A percentile compares a stretch with the other conserved stretches of the same genome.
These are phyloP conservation scores for Colletotrichum sp. DNA, from an alignment of 2,329 filamentous ascomycete species.

Conservation along the genomic window DNA sequence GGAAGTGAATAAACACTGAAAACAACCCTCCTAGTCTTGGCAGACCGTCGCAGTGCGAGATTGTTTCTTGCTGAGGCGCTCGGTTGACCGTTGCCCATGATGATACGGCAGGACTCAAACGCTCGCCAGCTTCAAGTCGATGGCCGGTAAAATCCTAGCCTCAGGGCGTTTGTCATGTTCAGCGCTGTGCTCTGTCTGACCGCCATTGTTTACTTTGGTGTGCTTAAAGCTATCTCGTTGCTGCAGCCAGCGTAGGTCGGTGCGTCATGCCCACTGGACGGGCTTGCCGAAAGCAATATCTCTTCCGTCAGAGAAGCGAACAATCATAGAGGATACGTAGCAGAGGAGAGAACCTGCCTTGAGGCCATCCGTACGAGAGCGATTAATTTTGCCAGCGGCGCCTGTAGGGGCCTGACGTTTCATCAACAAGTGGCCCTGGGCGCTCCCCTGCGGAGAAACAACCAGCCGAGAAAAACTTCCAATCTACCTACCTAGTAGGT, in stretches of 20 bases:
- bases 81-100: conserved; percentile 7
- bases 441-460: background rate
- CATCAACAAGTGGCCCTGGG: background rate
- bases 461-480: background rate
- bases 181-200: background rate
- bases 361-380: background rate
- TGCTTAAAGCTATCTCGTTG: background rate
- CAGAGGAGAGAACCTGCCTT: background rate
- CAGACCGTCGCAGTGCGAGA: background rate
- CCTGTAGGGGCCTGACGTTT: background rate
- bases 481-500: background rate
- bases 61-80: background rate
- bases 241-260: background rate
- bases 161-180: too few relatives aligned
- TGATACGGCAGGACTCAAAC: background rate
- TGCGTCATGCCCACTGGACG: background rate
- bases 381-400: background rate
- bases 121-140: background rate
- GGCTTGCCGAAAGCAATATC: background rate
- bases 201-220: background rate
- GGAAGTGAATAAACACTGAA: background rate
- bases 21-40: background rate
- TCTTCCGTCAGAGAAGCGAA: background rate
- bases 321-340: background rate
- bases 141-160: background rate